Evolutionary conservation across 2,329 filamentous ascomycete species (phyloP).

Genomic region (Tolypocladium amazonense): DNA sequence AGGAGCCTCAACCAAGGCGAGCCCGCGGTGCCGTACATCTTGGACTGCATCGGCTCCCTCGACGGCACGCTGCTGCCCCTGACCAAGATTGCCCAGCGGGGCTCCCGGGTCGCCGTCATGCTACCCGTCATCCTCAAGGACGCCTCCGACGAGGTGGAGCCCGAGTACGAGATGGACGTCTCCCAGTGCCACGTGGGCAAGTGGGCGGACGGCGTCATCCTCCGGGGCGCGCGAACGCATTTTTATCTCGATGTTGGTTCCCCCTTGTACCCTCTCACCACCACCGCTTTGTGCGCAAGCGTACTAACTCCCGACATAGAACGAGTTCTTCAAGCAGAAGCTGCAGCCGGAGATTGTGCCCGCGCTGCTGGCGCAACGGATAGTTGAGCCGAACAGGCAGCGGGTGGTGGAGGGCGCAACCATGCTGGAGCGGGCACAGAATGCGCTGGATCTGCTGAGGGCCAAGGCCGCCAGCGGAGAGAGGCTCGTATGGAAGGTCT

Average conservation of each 20-base stretch:
- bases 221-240: slow-evolving; percentile 36
- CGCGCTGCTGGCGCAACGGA: slow-evolving; percentile 26
- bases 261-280: neutral
- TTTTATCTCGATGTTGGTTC: slow-evolving; percentile 15
- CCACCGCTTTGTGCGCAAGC: neutral
- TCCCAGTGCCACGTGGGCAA: slow-evolving; percentile 21
- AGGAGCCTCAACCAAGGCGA: slow-evolving; percentile 1
- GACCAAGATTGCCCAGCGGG: slow-evolving; percentile 35
- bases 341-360: slow-evolving; percentile 46
- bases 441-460: slow-evolving; percentile 23
- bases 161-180: slow-evolving; percentile 45
- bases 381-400: slow-evolving; percentile 29
- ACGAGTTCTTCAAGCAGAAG: slow-evolving; percentile 42
- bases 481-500: slow-evolving; percentile 26
- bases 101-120: slow-evolving; percentile 45
- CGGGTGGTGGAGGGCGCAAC: slow-evolving; percentile 29
- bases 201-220: slow-evolving; percentile 42
- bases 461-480: slow-evolving; percentile 28
- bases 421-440: slow-evolving; percentile 26
- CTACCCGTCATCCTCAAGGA: slow-evolving; percentile 48
- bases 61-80: slow-evolving; percentile 36
- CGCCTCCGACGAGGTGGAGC: slow-evolving; percentile 32
- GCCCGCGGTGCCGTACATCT: slow-evolving; percentile 29
- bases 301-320: slow-evolving; percentile 23
- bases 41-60: slow-evolving; percentile 46